Conservation (phyloP, 768 basidiomycete species). For the Psilocybe sp. region DNA sequence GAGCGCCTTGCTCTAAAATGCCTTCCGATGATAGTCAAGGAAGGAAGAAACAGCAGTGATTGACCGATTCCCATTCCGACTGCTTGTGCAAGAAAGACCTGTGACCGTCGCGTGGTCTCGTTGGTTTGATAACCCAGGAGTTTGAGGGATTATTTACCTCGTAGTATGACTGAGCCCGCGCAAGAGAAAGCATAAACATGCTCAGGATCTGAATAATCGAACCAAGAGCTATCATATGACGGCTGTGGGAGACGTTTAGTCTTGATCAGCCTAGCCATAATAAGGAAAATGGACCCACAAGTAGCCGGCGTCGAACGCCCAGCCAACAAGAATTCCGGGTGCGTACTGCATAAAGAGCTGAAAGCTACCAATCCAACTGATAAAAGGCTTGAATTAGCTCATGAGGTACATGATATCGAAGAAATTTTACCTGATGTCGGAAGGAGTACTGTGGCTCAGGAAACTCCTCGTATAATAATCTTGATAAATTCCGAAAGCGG, state of each 20-base stretch:
- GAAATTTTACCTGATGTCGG: constrained; percentile 38
- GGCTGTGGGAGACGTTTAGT: constrained; percentile 21
- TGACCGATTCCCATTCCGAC: constrained; percentile 54
- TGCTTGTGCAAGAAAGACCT: constrained; percentile 54
- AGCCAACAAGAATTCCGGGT: constrained; percentile 37
- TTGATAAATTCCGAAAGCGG: constrained; percentile 46
- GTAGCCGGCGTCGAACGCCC: constrained; percentile 46
- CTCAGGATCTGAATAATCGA: constrained; percentile 34
- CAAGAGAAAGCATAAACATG: constrained; percentile 44
- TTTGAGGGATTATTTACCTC: constrained; percentile 27
- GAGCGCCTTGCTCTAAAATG: constrained; percentile 39
- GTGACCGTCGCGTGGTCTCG: background rate
- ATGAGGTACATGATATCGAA: background rate
- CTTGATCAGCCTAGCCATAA: constrained; percentile 6
- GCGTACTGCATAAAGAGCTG: constrained; percentile 45
- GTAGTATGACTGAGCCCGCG: constrained; percentile 38
- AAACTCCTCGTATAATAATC: constrained; percentile 44
- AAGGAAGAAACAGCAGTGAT: constrained; percentile 49
- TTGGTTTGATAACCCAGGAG: background rate
- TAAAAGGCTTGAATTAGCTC: constrained; percentile 5
- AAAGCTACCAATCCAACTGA: constrained; percentile 47
- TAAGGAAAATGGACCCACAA: constrained; percentile 29
- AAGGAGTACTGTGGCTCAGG: constrained; percentile 35
- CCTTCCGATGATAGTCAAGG: constrained; percentile 43
- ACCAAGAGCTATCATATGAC: constrained; percentile 32